Conservation (phyloP, 2,329 filamentous ascomycete species). For the Neofusicoccum sp. region DNA sequence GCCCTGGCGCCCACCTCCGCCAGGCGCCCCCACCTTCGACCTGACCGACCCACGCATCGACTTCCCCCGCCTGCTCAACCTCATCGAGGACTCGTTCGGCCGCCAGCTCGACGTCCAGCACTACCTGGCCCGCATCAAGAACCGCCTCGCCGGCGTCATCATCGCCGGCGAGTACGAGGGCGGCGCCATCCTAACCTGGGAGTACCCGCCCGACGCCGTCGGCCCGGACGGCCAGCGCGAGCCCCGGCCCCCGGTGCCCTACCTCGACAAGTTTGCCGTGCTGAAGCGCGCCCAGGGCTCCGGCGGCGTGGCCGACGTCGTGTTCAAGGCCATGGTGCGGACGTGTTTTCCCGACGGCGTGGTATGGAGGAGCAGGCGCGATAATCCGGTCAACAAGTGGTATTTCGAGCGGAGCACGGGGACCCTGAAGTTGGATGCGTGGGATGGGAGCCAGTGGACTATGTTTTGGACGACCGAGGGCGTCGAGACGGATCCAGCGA, state of each 20-base stretch:
- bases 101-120: conserved; percentile 80
- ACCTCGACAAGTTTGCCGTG: conserved; percentile 97
- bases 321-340: conserved; percentile 94
- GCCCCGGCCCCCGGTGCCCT: conserved; percentile 71
- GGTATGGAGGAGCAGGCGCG: conserved; percentile 86
- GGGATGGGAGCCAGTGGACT: conserved; percentile 84
- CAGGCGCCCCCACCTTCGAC: conserved; percentile 62
- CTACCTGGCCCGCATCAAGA: conserved; percentile 79
- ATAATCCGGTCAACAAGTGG: conserved; percentile 99
- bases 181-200: conserved; percentile 93
- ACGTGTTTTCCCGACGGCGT: conserved; percentile 86
- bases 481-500: conserved; percentile 32
- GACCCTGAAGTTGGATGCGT: conserved; percentile 64
- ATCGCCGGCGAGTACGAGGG: conserved; percentile 97
- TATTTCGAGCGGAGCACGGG: conserved; percentile 92
- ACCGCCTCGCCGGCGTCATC: conserved; percentile 85
- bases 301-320: conserved; percentile 89
- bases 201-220: conserved; percentile 59
- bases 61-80: conserved; percentile 75
- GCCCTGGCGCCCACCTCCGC: conserved; percentile 69
- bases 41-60: conserved; percentile 83
- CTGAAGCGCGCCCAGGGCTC: conserved; percentile 85
- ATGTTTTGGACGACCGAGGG: conserved; percentile 96
- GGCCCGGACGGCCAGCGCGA: conserved; percentile 51
- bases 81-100: conserved; percentile 93